These are phyloP conservation scores for Fusarium robinianum DNA, from an alignment of 2,329 filamentous ascomycete species.

Conservation along the genomic window DNA sequence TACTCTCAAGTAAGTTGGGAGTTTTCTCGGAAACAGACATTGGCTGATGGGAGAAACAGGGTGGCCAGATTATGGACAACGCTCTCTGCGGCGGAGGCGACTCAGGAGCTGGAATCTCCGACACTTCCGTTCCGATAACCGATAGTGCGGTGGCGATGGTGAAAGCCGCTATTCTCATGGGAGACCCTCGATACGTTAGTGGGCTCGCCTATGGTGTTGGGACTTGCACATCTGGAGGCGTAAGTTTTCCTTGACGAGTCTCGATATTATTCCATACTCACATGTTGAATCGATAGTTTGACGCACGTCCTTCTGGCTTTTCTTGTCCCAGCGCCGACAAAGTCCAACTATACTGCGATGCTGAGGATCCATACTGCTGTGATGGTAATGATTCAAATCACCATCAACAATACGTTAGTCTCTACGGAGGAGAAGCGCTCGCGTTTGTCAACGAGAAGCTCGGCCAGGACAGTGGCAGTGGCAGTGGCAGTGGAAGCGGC, in stretches of 20 bases:
- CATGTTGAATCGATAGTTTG: constrained; percentile 53
- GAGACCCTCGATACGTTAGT: constrained; percentile 60
- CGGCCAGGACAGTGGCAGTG: constrained; percentile 43
- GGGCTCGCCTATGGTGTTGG: constrained; percentile 64
- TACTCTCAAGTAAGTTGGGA: constrained; percentile 62
- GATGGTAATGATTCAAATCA: constrained; percentile 63
- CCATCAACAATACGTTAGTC: constrained; percentile 66
- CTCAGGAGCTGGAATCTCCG: constrained; percentile 49
- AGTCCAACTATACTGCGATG: constrained; percentile 69
- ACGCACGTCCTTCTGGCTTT: constrained; percentile 61
- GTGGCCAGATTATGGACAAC: constrained; percentile 67
- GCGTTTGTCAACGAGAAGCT: constrained; percentile 58
- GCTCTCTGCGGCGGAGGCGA: constrained; percentile 65
- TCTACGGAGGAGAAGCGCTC: constrained; percentile 64
- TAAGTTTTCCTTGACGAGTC: constrained; percentile 48
- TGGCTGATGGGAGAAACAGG: constrained; percentile 42
- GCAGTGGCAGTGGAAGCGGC: constrained; percentile 42
- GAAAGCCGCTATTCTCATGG: constrained; percentile 68
- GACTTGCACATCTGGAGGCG: constrained; percentile 60
- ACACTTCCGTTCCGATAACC: constrained; percentile 49
- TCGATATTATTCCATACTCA: neutral
- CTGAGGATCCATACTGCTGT: constrained; percentile 68
- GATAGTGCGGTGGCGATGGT: constrained; percentile 57
- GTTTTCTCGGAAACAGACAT: rapidly evolving
- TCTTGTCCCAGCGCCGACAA: constrained; percentile 56